Conservation (phyloP, 2,329 filamentous ascomycete species). For the Alternaria hordeiaustralica region DNA sequence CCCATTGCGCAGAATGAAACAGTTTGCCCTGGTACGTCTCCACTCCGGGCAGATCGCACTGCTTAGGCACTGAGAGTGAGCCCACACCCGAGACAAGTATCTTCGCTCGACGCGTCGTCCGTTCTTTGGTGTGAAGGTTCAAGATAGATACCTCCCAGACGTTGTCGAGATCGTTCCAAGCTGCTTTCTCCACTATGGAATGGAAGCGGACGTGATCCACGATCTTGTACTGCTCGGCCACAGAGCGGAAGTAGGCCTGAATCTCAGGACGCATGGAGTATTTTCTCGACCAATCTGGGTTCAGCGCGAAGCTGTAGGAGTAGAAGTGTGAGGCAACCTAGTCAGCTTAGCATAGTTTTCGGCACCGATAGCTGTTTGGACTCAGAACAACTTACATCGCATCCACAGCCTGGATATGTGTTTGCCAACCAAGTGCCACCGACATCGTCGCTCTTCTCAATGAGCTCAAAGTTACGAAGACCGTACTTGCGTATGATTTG, state of each 20-base stretch:
- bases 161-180: conserved; percentile 54
- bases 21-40: conserved; percentile 51
- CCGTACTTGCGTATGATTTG: conserved; percentile 53
- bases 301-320: conserved; percentile 66
- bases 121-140: conserved; percentile 30
- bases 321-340: conserved; percentile 61
- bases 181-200: conserved; percentile 51
- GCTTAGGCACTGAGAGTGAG: conserved; percentile 38
- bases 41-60: conserved; percentile 53
- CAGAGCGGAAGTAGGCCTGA: conserved; percentile 57
- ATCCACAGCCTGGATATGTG: conserved; percentile 45
- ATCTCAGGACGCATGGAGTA: conserved; percentile 64
- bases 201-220: conserved; percentile 55
- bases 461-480: conserved; percentile 50
- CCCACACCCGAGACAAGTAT: conserved; percentile 38
- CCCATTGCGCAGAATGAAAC: conserved; percentile 46
- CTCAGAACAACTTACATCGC: conserved; percentile 30
- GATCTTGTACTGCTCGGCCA: conserved; percentile 41
- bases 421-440: conserved; percentile 45
- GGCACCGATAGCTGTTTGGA: neutral
- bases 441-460: conserved; percentile 52
- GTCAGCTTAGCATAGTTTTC: neutral
- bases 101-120: conserved; percentile 29
- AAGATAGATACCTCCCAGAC: conserved; percentile 47
- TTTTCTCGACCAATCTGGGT: conserved; percentile 65